phyloP scores from a whole-genome alignment of 805 yeast genomes.

The Wilhelminamyces savonicus region DNA sequence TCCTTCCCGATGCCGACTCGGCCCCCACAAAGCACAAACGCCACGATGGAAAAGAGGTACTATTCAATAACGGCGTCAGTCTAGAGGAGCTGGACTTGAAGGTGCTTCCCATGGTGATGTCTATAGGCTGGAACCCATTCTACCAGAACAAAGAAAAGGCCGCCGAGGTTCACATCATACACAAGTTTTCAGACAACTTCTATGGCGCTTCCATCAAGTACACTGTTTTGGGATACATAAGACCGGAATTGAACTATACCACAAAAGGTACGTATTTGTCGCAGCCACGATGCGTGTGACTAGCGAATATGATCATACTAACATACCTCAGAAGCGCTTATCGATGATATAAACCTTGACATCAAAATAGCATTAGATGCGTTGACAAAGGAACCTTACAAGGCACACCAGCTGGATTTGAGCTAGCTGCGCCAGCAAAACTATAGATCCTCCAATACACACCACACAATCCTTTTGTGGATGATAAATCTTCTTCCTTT shows the following conservation, averaged over 20 bases:
- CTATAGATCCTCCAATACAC: too few species aligned
- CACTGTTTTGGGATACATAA: conserved; percentile 75
- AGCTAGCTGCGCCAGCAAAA: too few species aligned
- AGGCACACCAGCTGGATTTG: conserved; percentile 2
- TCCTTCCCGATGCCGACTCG: conserved; percentile 10
- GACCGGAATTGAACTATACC: conserved; percentile 86
- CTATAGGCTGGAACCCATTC: conserved; percentile 94
- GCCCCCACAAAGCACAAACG: conserved; percentile 6
- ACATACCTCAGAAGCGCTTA: conserved; percentile 59
- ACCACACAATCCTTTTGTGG: too few species aligned
- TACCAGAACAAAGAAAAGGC: conserved; percentile 74
- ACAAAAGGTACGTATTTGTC: conserved; percentile 40
- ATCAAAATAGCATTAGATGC: conserved; percentile 57
- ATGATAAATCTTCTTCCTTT: too few species aligned
- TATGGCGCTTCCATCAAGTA: conserved; percentile 77
- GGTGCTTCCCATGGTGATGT: conserved; percentile 84
- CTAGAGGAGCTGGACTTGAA: conserved; percentile 39
- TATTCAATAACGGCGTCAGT: conserved; percentile 55
- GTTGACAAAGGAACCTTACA: conserved; percentile 21
- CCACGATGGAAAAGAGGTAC: conserved; percentile 23
- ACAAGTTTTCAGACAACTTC: conserved; percentile 59
- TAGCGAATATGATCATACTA: conserved; percentile 9
- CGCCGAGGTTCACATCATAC: conserved; percentile 83
- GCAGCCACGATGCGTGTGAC: background rate
- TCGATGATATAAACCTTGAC: conserved; percentile 77